Percentiles rank a stretch among this genome's conserved stretches.
Evolutionary conservation across 129 eudicot species (phyloP).

Genomic region (Lactuca sativa): DNA sequence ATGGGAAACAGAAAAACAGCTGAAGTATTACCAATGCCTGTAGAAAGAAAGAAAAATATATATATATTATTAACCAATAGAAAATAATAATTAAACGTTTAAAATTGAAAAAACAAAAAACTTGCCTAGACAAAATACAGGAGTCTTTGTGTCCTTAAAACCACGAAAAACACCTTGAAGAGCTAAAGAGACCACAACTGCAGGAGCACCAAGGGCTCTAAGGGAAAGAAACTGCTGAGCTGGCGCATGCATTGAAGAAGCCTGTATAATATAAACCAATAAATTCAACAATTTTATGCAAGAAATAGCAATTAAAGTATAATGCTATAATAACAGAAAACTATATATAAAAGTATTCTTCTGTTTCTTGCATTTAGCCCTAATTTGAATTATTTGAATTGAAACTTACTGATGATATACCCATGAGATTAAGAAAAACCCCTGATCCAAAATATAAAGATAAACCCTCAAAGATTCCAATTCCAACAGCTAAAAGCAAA

Average conservation of each 20-base stretch:
- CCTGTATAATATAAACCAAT: constrained; percentile 38
- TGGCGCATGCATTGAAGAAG: constrained; percentile 72
- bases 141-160: constrained; percentile 90
- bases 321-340: too few species aligned
- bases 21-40: constrained; percentile 80
- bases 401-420: constrained; percentile 69
- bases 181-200: constrained; percentile 84
- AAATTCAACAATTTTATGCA: background rate
- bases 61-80: background rate
- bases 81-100: background rate
- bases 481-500: constrained; percentile 74
- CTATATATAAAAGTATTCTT: too few species aligned
- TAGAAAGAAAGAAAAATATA: constrained; percentile 12
- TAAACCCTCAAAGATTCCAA: constrained; percentile 84
- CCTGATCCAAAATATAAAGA: constrained; percentile 90
- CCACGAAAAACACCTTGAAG: constrained; percentile 95
- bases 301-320: too few species aligned
- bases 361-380: too few species aligned
- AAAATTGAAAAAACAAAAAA: constrained; percentile 7
- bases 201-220: constrained; percentile 96
- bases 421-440: constrained; percentile 77
- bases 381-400: too few species aligned
- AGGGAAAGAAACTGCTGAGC: constrained; percentile 73
- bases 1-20: constrained; percentile 76
- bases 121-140: constrained; percentile 80